phyloP scores from a whole-genome alignment of 768 basidiomycete species.

The Lentinula aciculospora region DNA sequence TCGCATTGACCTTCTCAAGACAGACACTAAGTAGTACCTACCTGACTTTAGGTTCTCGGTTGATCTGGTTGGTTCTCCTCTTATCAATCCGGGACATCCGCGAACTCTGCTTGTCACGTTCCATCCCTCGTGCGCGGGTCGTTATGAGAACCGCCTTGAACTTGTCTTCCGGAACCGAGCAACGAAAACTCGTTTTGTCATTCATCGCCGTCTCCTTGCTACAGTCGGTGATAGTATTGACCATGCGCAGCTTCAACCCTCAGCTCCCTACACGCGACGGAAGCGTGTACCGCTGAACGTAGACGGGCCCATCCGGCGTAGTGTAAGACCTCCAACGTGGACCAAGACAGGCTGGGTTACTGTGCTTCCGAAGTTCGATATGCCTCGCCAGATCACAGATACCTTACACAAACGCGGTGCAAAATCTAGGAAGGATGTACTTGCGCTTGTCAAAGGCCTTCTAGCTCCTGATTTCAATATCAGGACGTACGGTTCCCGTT shows the following conservation, averaged over 20 bases:
- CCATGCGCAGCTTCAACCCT: slow-evolving; percentile 40
- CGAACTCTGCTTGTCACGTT: slow-evolving; percentile 23
- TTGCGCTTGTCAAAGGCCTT: slow-evolving; percentile 22
- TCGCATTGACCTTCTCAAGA: background rate
- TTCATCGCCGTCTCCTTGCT: slow-evolving; percentile 38
- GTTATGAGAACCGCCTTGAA: slow-evolving; percentile 42
- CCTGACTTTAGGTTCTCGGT: slow-evolving; percentile 25
- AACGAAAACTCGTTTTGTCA: slow-evolving; percentile 33
- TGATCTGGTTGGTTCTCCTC: slow-evolving; percentile 20
- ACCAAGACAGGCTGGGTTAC: slow-evolving; percentile 29
- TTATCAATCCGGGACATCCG: slow-evolving; percentile 17
- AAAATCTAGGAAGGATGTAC: slow-evolving; percentile 11
- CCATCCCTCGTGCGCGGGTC: slow-evolving; percentile 32
- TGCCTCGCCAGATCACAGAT: slow-evolving; percentile 25
- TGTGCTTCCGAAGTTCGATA: slow-evolving; percentile 23
- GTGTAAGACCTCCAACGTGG: slow-evolving; percentile 33
- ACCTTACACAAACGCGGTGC: slow-evolving; percentile 21
- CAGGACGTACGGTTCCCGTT: slow-evolving; percentile 37
- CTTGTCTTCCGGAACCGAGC: slow-evolving; percentile 35
- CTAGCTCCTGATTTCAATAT: slow-evolving; percentile 30
- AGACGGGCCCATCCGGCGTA: slow-evolving; percentile 25
- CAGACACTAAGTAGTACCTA: background rate
- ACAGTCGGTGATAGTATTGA: slow-evolving; percentile 46
- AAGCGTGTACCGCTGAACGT: slow-evolving; percentile 19
- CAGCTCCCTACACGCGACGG: slow-evolving; percentile 34